Base-by-base conservation (phyloP, 208 protist genomes). In the Leishmania braziliensis region DNA sequence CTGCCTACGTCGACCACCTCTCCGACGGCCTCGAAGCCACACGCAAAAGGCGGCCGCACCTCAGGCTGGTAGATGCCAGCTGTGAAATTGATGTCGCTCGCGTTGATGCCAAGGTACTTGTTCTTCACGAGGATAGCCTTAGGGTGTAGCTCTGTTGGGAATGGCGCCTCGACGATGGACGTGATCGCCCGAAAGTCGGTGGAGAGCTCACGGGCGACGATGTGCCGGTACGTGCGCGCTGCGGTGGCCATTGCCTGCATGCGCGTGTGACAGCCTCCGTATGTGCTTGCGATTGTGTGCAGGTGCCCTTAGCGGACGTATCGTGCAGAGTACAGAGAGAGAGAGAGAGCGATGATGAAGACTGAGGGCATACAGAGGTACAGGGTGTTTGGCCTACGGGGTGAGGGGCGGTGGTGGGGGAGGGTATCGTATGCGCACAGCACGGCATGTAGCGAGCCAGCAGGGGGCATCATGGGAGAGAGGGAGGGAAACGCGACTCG, bases 81-180 rank as follows among this genome's bases (percentile, higher is more conserved):
- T 2, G 93, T 93, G 80, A 95, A 98, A 86, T 98, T 98, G 83
- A 98, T 87, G 76, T 98, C 95, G 69, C 95, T 98, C 8, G 95
- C 95, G 77, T 98, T 98, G 80, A 98, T 95, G 73, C 95, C 95
- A 20, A 95, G 85, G 82, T 88, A 98, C 8, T 70, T 77, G 82
- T 96, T 96, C 43, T 87, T 89, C 36, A 98, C 91, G 43, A 98
- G 80, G 46, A 98, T 53, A 56, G 94, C 89, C 14, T 90, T 95
- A 2, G 90, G 86, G 76, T 88, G 85, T 5, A 98, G 56, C 29
- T 68, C 50, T n/a, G 56, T 20, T 3, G 93, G 88, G 23, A 94
- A 79, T 2, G 86, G 39, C 26, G 72, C 74, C 20, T 63, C 43
- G 3, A 88, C 82, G 72, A 96, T 93, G 26, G 84, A 77, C 5